Percentiles rank a stretch among this genome's conserved stretches.
Conservation (phyloP, 2,329 filamentous ascomycete genomes). For the Phaeomoniella chlamydospora region DNA sequence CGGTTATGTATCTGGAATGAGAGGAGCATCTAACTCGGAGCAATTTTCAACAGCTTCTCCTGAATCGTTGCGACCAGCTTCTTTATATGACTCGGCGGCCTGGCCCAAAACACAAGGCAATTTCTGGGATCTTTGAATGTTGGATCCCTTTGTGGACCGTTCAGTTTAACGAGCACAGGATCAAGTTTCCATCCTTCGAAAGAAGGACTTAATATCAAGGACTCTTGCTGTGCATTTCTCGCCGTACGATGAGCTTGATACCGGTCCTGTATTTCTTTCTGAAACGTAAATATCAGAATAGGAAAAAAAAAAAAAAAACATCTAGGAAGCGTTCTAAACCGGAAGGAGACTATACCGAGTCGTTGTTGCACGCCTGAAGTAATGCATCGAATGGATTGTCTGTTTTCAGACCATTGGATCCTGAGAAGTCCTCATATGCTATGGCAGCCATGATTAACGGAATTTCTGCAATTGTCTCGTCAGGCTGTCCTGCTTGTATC, state of each 20-base stretch:
- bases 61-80: constrained; percentile 57
- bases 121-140: constrained; percentile 62
- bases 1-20: background rate
- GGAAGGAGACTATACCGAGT: constrained; percentile 36
- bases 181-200: constrained; percentile 65
- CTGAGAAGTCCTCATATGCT: constrained; percentile 20
- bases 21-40: constrained; percentile 13
- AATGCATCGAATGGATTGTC: constrained; percentile 67
- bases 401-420: constrained; percentile 12
- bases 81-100: constrained; percentile 60
- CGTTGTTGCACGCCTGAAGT: constrained; percentile 50
- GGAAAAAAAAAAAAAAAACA: background rate
- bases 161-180: constrained; percentile 56
- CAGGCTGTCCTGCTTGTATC: too few species aligned
- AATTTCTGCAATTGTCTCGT: too few species aligned
- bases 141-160: constrained; percentile 47
- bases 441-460: constrained; percentile 15
- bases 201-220: constrained; percentile 49
- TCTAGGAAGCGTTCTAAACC: background rate
- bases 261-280: constrained; percentile 54
- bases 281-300: constrained; percentile 2
- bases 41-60: constrained; percentile 43
- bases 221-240: constrained; percentile 62
- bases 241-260: constrained; percentile 62
- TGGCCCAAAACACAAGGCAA: constrained; percentile 78